Evolutionary conservation across 2,329 filamentous ascomycete species (phyloP).

Genomic region (Diaporthe amygdali): DNA sequence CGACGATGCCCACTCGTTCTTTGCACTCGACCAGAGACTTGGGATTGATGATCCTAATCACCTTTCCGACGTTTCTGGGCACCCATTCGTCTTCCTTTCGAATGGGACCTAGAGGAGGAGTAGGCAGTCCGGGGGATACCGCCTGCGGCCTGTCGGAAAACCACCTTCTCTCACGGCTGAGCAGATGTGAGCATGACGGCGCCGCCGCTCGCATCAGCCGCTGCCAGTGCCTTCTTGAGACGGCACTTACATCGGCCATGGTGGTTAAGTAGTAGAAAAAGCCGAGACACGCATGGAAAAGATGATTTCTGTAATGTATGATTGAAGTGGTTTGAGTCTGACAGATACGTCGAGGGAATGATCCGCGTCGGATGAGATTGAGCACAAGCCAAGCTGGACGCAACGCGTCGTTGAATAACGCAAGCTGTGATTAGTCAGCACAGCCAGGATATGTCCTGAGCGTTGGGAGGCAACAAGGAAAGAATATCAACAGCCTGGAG

Average conservation of each 20-base stretch:
- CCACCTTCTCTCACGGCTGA: background rate
- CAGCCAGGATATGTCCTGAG: background rate
- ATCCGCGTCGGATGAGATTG: background rate
- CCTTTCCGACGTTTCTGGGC: background rate
- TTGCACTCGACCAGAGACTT: background rate
- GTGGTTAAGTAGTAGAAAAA: background rate
- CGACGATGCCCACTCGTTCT: background rate
- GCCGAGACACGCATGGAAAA: background rate
- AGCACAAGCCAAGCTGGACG: background rate
- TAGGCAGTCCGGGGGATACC: no score
- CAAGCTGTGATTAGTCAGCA: background rate
- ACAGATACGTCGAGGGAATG: no score
- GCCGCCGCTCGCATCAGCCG: background rate
- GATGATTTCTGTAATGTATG: background rate
- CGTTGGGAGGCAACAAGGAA: no score
- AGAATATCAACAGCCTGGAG: no score
- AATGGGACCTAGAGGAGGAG: background rate
- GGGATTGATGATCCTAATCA: background rate
- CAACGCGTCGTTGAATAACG: background rate
- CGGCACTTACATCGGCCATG: background rate
- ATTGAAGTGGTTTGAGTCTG: background rate
- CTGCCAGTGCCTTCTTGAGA: background rate
- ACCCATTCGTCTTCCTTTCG: rapidly evolving
- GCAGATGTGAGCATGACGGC: no score
- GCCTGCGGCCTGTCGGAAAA: background rate